Evolutionary conservation across 305 asterid genomes (phyloP), one percentile per base, ranked within the genome.

Genomic region (Fraxinus dipetala): DNA sequence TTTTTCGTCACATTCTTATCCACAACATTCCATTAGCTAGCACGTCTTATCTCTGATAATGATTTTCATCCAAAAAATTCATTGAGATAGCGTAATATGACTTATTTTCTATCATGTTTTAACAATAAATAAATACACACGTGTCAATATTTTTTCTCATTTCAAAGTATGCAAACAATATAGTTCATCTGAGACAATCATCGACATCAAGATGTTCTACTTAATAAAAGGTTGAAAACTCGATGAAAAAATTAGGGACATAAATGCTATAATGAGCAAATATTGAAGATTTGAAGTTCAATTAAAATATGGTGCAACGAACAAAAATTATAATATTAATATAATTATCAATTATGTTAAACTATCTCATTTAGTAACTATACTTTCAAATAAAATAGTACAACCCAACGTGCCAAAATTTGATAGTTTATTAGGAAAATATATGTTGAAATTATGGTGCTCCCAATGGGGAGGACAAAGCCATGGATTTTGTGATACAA

Each of bases 401-500:
- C 56, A 2, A 45, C 18, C 1, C 18, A 45, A 14, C 18, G 18
- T 45, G 56, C 56, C 56, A 45, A 45, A 45, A 45, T n/a, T 5
- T 7, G 69, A 59, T 18, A 59, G 26, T 59, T 59, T 59, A 59
- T 10, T 59, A 59, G 69, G 28, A 20, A 59, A 18, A 20, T 20
- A 20, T 5, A 59, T 9, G 16, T 65, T 4, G 7, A 65, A 1
- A 65, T 65, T 65, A 65, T 65, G 31, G 72, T 63, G 83, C 85
- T 82, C 84, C 80, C 69, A 35, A 26, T 18, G 22, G 38, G 75
- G 22, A 77, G 31, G 76, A 74, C 75, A 59, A 81, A 24, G 43
- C 18, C 78, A 45, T 24, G 30, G 51, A 40, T 61, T 38, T 40
- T 20, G 65, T 22, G 30, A 11, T 24, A 48, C 56, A 30, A 45